These are phyloP conservation scores for Pseudogymnoascus sp. DNA, from an alignment of 2,329 filamentous ascomycete species.

Conservation along the genomic window DNA sequence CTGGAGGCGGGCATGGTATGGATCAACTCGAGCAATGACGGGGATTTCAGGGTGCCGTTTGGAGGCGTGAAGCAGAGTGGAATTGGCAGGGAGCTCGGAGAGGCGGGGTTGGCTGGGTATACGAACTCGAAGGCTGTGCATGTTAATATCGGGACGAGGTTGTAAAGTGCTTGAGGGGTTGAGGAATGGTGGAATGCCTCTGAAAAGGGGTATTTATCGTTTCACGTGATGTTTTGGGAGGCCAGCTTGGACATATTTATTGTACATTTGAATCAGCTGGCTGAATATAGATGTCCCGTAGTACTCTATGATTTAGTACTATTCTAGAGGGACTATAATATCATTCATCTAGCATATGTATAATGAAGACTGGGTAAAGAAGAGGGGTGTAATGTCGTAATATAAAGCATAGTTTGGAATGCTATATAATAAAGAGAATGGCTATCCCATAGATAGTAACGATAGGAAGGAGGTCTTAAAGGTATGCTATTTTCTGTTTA, in stretches of 20 bases:
- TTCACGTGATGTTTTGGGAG: neutral
- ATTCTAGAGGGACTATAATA: too few relatives aligned
- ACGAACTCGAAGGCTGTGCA: slow-evolving; percentile 34
- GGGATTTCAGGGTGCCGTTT: slow-evolving; percentile 43
- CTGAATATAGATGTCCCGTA: neutral
- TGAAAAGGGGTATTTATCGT: neutral
- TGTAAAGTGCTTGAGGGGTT: slow-evolving; percentile 17
- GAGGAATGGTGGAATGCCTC: neutral
- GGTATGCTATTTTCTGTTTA: neutral
- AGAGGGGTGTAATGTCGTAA: too few relatives aligned
- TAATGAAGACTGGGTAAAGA: too few relatives aligned
- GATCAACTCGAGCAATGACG: slow-evolving; percentile 38
- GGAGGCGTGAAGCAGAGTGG: slow-evolving; percentile 56
- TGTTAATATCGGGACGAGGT: slow-evolving; percentile 29
- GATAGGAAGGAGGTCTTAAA: neutral
- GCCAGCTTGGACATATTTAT: neutral
- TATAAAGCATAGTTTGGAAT: too few relatives aligned
- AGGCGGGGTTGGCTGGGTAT: slow-evolving; percentile 39
- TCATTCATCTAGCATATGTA: too few relatives aligned
- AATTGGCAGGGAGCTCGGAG: slow-evolving; percentile 45
- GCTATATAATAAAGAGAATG: too few relatives aligned
- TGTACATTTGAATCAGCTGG: neutral
- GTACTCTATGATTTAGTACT: too few relatives aligned
- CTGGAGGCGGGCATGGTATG: slow-evolving; percentile 50
- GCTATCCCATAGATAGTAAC: too few relatives aligned